A percentile compares a stretch with the other conserved stretches of the same genome.
phyloP scores from a whole-genome alignment of 129 eudicot genomes.

The Silybum marianum region DNA sequence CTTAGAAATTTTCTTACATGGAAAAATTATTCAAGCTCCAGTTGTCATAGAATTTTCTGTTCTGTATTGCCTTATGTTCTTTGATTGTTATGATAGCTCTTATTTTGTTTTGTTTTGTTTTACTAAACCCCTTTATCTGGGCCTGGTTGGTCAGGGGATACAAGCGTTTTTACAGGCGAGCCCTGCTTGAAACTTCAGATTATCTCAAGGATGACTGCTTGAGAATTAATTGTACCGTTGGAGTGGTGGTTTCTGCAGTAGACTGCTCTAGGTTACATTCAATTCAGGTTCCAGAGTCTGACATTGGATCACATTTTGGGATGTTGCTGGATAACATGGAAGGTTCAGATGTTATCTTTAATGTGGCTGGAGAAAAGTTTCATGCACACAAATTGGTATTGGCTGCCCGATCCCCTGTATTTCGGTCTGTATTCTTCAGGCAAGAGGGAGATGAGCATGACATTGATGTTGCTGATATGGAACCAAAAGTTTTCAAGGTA shows the following conservation, averaged over 20 bases:
- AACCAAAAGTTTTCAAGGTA: slow-evolving; percentile 36
- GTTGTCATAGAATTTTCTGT: neutral
- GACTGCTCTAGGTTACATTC: slow-evolving; percentile 77
- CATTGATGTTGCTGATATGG: slow-evolving; percentile 28
- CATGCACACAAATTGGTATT: slow-evolving; percentile 75
- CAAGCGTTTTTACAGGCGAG: slow-evolving; percentile 81
- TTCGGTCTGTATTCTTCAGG: slow-evolving; percentile 46
- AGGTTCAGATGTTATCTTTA: slow-evolving; percentile 64
- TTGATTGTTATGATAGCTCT: neutral
- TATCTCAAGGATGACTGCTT: slow-evolving; percentile 88
- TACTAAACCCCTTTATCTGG: neutral
- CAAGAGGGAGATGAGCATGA: slow-evolving; percentile 22
- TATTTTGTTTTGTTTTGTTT: neutral
- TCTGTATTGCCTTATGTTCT: neutral
- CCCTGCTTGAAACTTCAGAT: slow-evolving; percentile 73
- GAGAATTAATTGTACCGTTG: slow-evolving; percentile 89
- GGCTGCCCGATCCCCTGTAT: slow-evolving; percentile 70
- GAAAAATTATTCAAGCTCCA: neutral
- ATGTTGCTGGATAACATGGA: slow-evolving; percentile 64
- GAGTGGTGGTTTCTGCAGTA: slow-evolving; percentile 83
- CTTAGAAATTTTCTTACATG: neutral
- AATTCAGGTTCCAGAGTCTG: slow-evolving; percentile 70
- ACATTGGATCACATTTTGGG: slow-evolving; percentile 77
- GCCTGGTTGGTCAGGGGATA: slow-evolving; percentile 67
- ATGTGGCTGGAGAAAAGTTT: slow-evolving; percentile 70